Evolutionary conservation across 2,329 filamentous ascomycete species (phyloP).

Genomic region (Penicillium sp.): DNA sequence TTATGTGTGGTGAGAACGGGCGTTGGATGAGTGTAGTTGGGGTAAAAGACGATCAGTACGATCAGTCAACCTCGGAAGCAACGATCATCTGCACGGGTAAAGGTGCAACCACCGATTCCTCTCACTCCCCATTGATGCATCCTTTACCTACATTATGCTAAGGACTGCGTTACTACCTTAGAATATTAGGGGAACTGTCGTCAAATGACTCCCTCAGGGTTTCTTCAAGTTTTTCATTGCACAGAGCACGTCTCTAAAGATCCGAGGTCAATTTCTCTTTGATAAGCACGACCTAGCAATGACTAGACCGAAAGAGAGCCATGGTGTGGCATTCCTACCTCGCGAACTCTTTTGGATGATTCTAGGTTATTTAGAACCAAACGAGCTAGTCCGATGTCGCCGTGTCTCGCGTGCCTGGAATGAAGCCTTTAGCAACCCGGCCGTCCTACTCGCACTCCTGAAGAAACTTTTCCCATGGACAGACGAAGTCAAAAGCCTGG

Average conservation of each 20-base stretch:
- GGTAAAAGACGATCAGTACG: slow-evolving; percentile 4
- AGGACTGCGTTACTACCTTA: neutral
- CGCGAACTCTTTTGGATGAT: slow-evolving; percentile 52
- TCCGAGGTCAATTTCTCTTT: neutral
- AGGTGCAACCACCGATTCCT: neutral
- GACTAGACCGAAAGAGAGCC: slow-evolving; percentile 1
- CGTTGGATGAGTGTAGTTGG: slow-evolving; percentile 9
- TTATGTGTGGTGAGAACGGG: neutral
- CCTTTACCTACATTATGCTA: neutral
- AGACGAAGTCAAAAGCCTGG: slow-evolving; percentile 44
- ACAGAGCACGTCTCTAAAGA: neutral
- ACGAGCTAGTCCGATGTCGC: slow-evolving; percentile 46
- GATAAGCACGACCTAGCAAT: slow-evolving; percentile 6
- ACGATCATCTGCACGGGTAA: neutral
- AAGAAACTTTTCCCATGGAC: slow-evolving; percentile 47
- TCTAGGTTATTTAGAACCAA: slow-evolving; percentile 42
- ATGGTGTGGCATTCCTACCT: slow-evolving; percentile 39
- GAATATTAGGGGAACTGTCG: too few species aligned
- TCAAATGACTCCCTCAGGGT: too few species aligned
- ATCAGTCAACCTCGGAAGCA: neutral
- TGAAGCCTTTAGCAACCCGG: slow-evolving; percentile 43
- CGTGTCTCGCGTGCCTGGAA: slow-evolving; percentile 46
- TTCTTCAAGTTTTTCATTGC: too few species aligned
- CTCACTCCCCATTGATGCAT: neutral
- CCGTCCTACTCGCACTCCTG: slow-evolving; percentile 43